Base-by-base conservation (phyloP, 352 stramenopile species). In the Aphanomyces euteiches region DNA sequence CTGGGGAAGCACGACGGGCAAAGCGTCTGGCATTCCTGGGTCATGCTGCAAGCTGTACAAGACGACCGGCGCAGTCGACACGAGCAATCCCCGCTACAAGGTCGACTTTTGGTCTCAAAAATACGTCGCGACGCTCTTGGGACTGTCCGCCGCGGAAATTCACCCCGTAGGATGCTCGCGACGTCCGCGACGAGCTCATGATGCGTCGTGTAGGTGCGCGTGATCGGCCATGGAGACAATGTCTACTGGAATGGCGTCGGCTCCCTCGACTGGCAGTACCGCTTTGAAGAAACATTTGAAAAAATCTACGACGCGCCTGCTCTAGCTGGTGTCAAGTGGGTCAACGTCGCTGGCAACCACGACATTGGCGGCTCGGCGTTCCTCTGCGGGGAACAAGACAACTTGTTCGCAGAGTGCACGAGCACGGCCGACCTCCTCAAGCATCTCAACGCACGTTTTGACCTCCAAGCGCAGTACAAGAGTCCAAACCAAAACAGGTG, bases 171-270 rank as follows among this genome's bases (percentile, higher is more conserved):
- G 28, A 28, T 0, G 28, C 28, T 28, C 28, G 28, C 28, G 1
- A 28, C 28, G 28, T 2, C 28, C 0, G 28, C 28, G 28, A 28
- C 28, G 28, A 28, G 28, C 28, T 28, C 28, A 28, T 28, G 1
- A 28, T 28, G 28, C 28, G 2, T 28, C 28, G 28, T 28, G 28
- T 28, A 28, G 28, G 28, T 66, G 1, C 73, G 79, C 19, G 76
- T 83, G 38, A 76, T 83, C 47, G 71, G 73, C 50, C 77, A 83
- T 56, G 77, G 77, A 4, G 87, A 95, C 67, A 93, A 87, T 67
- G 85, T 90, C 54, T 91, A 91, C 69, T 90, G 84, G 84, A 89
- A 90, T 41, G 82, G 84, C 2, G 60, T 91, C 0, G 84, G 82
- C 21, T 85, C 84, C 0, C 34, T 60, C 36, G 83, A 82, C 34